Evolutionary conservation across 768 basidiomycete species (phyloP).

Genomic region (Leccinum ochraceum): DNA sequence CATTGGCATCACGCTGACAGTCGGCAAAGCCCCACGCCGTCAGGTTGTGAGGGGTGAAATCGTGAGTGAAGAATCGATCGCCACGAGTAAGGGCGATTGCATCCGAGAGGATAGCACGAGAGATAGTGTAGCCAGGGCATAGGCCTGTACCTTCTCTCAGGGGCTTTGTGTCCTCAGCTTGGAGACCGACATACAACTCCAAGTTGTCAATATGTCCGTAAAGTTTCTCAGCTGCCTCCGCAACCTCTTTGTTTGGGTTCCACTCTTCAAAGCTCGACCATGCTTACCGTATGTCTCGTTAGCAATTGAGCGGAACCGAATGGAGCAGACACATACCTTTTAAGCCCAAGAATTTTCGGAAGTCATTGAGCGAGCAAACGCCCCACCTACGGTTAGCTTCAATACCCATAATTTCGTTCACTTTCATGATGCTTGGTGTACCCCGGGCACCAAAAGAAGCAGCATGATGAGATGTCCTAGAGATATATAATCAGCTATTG

Average conservation of each 20-base stretch:
- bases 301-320: not conserved
- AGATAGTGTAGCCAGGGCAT: conserved; percentile 85
- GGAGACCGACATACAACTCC: conserved; percentile 80
- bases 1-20: conserved; percentile 71
- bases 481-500: not conserved
- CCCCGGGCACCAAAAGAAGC: conserved; percentile 74
- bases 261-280: conserved; percentile 76
- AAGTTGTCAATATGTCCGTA: conserved; percentile 76
- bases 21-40: conserved; percentile 86
- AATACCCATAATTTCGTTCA: conserved; percentile 86
- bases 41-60: conserved; percentile 78
- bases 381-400: conserved; percentile 77
- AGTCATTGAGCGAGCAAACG: conserved; percentile 82
- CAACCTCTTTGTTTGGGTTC: conserved; percentile 73
- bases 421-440: conserved; percentile 71
- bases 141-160: conserved; percentile 78
- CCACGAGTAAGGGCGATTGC: conserved; percentile 86
- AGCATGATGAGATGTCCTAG: conserved; percentile 70
- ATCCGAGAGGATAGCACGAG: conserved; percentile 82
- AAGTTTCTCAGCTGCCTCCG: conserved; percentile 70
- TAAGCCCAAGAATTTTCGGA: conserved; percentile 77
- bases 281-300: conserved; percentile 39
- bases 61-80: conserved; percentile 79
- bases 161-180: conserved; percentile 77
- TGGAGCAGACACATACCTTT: conserved; percentile 51